Evolutionary conservation across 805 yeast species (phyloP).

Genomic region (Grigorovia humatica): DNA sequence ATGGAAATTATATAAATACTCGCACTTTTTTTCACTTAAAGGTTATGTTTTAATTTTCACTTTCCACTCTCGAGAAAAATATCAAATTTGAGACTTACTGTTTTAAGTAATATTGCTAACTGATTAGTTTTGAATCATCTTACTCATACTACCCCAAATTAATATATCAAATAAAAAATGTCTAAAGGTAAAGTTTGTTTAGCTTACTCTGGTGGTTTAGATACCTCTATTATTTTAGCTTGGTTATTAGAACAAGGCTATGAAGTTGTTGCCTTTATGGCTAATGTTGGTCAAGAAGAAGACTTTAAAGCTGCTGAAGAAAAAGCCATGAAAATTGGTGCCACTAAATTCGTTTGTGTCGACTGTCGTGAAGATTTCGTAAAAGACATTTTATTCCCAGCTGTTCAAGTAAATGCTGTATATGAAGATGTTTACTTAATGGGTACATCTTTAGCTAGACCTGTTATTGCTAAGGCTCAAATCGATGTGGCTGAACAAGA

Average conservation of each 20-base stretch:
- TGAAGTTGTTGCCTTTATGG: constrained; percentile 97
- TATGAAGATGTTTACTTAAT: constrained; percentile 94
- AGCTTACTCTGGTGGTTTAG: constrained; percentile 98
- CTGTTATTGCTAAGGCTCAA: constrained; percentile 97
- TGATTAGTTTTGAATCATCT: background rate
- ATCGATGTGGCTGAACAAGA: constrained; percentile 93
- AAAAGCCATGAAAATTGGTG: constrained; percentile 95
- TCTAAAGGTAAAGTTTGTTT: constrained; percentile 98
- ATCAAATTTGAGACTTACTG: background rate
- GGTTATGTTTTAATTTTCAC: background rate
- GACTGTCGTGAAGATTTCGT: constrained; percentile 95
- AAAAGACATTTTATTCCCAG: constrained; percentile 85
- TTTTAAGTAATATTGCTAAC: background rate
- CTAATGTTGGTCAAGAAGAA: constrained; percentile 98
- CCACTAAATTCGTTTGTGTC: constrained; percentile 85
- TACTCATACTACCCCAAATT: background rate
- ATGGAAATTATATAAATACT: constrained; percentile 2
- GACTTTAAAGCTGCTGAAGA: constrained; percentile 95
- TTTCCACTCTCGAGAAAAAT: background rate
- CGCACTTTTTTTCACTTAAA: constrained; percentile 3
- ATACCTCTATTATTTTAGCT: constrained; percentile 94
- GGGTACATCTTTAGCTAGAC: constrained; percentile 98
- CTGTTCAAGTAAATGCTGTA: constrained; percentile 94
- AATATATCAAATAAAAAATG: constrained; percentile 35
- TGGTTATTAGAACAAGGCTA: constrained; percentile 97